A percentile compares a stretch with the other conserved stretches of the same genome.
Conservation (phyloP, 305 asterid species). For the Fraxinus latifolia region DNA sequence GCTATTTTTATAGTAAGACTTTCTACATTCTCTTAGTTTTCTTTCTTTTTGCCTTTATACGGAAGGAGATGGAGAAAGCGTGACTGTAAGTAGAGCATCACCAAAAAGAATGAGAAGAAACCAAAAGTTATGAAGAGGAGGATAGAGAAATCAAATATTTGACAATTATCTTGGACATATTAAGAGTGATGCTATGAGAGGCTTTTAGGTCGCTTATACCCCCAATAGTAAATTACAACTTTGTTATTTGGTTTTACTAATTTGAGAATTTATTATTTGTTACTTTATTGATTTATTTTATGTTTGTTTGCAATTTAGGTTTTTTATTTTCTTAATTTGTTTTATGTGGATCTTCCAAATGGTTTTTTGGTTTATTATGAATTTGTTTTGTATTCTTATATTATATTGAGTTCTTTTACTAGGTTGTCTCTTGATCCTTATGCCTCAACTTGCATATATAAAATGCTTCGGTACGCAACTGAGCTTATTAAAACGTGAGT, state of each 20-base stretch:
- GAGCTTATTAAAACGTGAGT: not conserved
- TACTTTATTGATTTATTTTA: not conserved
- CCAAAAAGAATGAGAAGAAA: not conserved
- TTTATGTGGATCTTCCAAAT: not conserved
- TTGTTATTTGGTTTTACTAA: not conserved
- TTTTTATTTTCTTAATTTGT: not conserved
- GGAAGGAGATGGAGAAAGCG: not conserved
- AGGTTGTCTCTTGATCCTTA: not conserved
- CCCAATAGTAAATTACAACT: too few species aligned
- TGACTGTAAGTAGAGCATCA: not conserved
- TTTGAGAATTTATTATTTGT: not conserved
- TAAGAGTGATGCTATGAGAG: not conserved
- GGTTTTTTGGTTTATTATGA: not conserved
- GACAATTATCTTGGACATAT: not conserved
- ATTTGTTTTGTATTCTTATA: not conserved
- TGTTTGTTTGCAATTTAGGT: not conserved
- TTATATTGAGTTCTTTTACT: not conserved
- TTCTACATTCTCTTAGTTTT: not conserved
- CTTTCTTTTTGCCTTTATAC: not conserved
- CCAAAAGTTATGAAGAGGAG: not conserved
- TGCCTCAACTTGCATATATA: not conserved
- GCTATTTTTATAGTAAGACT: not conserved
- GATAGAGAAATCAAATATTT: not conserved
- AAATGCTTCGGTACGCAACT: not conserved
- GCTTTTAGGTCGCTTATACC: not conserved